Evolutionary conservation across 169 alveolate species (phyloP), one percentile per base, ranked within the genome.

Genomic region (Plasmodium relictum): DNA sequence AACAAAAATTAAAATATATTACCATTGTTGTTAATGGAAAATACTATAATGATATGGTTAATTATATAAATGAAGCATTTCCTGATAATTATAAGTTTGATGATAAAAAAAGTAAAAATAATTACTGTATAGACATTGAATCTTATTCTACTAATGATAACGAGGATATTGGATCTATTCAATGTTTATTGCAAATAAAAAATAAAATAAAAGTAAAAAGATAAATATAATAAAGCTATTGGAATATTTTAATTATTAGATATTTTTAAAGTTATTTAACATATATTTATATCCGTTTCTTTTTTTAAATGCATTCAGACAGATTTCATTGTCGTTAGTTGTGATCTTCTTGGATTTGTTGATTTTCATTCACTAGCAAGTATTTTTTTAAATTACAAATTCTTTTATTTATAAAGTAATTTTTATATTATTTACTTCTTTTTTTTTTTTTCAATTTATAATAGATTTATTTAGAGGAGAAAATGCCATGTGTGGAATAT

Each of bases 321-420:
- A 2, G 90, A 80, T 16, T 80, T 80, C 14, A 80, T 80, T 39
- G 71, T 80, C 14, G 90, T 80, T n/a, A 80, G 66, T 26, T 66
- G 83, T 20, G 90, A 80, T n/a, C 65, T 80, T n/a, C 63, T 80
- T 9, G 90, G 90, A n/a, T 80, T 80, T 16, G 90, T 80, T 1
- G 90, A 80, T 26, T 80, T 80, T 44, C 80, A 80, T 66, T 80
- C 90, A n/a, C 14, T 80, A 31, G 90, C 90, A 52, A 80, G 90
- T 80, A 80, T 24, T n/a, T 9, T 63, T 59, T 14, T 54, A 16
- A 3, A 12, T 16, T n/a, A n/a, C 16, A 22, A 42, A 18, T 59
- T 1, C 18, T 2, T n/a, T 58, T 58, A 58, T 58, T 24, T 63
- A 63, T 39, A 9, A 2, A 37, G 2, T 39, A 26, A 26, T 26